A percentile compares a stretch with the other conserved stretches of the same genome.
phyloP scores from a whole-genome alignment of 805 yeast species.

The Spathaspora arborariae region DNA sequence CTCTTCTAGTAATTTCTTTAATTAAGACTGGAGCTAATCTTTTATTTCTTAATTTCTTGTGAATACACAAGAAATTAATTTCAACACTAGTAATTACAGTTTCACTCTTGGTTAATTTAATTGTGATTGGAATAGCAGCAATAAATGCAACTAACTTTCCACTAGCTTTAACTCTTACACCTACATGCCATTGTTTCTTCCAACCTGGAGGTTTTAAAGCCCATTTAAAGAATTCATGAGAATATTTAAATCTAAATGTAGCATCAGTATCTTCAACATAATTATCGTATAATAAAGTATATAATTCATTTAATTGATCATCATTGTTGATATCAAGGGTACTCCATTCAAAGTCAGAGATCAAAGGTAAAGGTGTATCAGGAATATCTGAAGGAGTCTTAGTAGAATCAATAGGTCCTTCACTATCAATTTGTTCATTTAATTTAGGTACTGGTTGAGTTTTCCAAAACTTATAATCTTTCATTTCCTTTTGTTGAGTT shows the following conservation, averaged over 20 bases:
- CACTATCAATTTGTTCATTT: constrained; percentile 60
- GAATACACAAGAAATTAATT: constrained; percentile 91
- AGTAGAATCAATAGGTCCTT: constrained; percentile 74
- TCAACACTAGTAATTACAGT: constrained; percentile 63
- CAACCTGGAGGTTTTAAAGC: constrained; percentile 94
- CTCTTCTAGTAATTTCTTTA: constrained; percentile 90
- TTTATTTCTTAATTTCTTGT: constrained; percentile 89
- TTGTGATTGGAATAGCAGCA: constrained; percentile 77
- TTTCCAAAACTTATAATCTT: constrained; percentile 94
- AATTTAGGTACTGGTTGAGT: constrained; percentile 91
- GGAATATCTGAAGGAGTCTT: constrained; percentile 75
- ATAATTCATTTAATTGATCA: constrained; percentile 69
- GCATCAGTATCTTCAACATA: constrained; percentile 95
- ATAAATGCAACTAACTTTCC: constrained; percentile 87
- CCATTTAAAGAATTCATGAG: constrained; percentile 83
- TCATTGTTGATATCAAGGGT: constrained; percentile 58
- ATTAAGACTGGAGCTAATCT: constrained; percentile 92
- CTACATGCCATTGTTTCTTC: constrained; percentile 84
- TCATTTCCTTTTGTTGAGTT: constrained; percentile 66
- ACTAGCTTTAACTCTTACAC: constrained; percentile 79
- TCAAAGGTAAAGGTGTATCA: constrained; percentile 63
- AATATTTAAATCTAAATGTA: constrained; percentile 85
- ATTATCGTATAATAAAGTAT: constrained; percentile 76
- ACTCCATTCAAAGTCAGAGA: constrained; percentile 85
- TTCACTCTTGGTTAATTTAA: constrained; percentile 54